Conservation (phyloP, 2,329 filamentous ascomycete species). For the Epicoccum sorghinum region DNA sequence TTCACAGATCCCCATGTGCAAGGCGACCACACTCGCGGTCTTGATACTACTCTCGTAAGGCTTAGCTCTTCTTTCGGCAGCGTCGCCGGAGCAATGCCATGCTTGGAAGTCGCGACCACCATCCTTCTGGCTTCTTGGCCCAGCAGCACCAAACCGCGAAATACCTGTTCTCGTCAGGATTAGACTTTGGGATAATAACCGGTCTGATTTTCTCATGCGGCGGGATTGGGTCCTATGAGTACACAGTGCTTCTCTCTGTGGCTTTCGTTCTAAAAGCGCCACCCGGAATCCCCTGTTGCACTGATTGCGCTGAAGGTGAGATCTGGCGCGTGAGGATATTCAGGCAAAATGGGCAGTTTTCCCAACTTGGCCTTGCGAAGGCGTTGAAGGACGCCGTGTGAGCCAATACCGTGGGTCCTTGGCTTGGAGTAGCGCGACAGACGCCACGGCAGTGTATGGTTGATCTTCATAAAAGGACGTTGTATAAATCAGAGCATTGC, state of each 20-base stretch:
- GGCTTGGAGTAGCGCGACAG: background rate
- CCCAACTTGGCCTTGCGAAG: background rate
- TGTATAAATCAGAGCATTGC: background rate
- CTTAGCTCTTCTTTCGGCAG: too few relatives aligned
- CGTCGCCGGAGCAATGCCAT: too few relatives aligned
- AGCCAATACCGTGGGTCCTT: background rate
- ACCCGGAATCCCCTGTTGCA: background rate
- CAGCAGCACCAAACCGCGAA: too few relatives aligned
- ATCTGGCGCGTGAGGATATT: background rate
- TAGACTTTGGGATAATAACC: too few relatives aligned
- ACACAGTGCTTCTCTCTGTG: background rate
- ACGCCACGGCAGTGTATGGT: background rate
- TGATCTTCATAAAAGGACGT: background rate
- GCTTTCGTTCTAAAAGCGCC: background rate
- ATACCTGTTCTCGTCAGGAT: too few relatives aligned
- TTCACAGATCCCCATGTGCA: too few relatives aligned
- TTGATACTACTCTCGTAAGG: too few relatives aligned
- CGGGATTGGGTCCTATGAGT: too few relatives aligned
- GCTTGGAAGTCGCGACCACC: too few relatives aligned
- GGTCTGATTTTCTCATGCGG: too few relatives aligned
- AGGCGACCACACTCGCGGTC: too few relatives aligned
- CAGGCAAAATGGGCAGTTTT: background rate
- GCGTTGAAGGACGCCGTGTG: background rate
- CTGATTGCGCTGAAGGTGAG: background rate
- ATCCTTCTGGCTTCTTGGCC: too few relatives aligned